Evolutionary conservation across 192 early-diverging fungal species (phyloP).

Genomic region (Funneliformis geosporum): DNA sequence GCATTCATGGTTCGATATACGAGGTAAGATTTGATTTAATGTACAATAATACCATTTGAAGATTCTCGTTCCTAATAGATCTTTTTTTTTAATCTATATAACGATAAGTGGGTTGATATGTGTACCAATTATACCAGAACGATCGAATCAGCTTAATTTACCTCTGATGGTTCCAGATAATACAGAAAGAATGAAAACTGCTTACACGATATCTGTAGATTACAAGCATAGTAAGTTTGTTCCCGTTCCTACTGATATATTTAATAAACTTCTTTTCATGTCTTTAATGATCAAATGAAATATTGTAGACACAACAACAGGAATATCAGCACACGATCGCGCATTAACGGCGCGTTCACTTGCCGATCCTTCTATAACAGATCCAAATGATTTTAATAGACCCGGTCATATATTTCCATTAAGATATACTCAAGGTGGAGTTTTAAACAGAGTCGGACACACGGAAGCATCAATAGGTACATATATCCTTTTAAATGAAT

Average conservation of each 20-base stretch:
- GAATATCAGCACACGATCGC: constrained; percentile 93
- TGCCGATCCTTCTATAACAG: constrained; percentile 66
- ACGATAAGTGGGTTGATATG: constrained; percentile 84
- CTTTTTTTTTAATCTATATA: neutral
- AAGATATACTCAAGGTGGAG: constrained; percentile 78
- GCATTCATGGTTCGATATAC: constrained; percentile 96
- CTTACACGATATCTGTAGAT: constrained; percentile 93
- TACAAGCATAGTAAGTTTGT: constrained; percentile 56
- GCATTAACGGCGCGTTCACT: constrained; percentile 75
- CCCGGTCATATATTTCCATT: constrained; percentile 97
- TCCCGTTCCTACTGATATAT: neutral
- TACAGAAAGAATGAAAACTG: constrained; percentile 88
- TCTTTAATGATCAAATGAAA: neutral
- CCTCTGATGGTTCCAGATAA: constrained; percentile 96
- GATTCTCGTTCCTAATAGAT: neutral
- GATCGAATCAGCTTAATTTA: constrained; percentile 81
- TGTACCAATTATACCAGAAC: constrained; percentile 74
- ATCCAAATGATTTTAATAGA: constrained; percentile 72
- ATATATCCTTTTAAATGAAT: constrained; percentile 15
- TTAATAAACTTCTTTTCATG: neutral
- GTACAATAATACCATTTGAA: neutral
- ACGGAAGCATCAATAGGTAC: constrained; percentile 85
- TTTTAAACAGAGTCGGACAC: constrained; percentile 87
- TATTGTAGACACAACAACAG: constrained; percentile 79
- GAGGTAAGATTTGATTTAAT: constrained; percentile 55